Conservation (phyloP, 306 rosid species). For the Astragalus membranaceus region DNA sequence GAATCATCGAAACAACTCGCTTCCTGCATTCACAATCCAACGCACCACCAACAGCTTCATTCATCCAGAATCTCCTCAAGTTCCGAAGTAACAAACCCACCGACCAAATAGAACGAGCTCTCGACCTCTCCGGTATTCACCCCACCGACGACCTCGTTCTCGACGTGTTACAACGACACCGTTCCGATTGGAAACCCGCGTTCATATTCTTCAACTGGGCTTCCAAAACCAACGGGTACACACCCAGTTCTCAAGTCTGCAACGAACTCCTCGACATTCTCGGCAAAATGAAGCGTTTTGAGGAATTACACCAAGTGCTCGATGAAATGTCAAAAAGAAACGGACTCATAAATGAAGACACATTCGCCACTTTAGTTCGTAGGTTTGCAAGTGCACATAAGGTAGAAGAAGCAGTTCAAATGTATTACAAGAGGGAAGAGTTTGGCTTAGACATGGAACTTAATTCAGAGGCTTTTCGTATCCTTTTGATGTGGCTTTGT, state of each 20-base stretch:
- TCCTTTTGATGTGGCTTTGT: constrained; percentile 64
- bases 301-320: constrained; percentile 51
- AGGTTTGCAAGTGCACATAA: constrained; percentile 58
- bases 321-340: constrained; percentile 58
- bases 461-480: constrained; percentile 43
- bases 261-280: constrained; percentile 59
- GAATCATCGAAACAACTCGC: background rate
- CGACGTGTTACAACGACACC: constrained; percentile 56
- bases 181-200: constrained; percentile 68
- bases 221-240: constrained; percentile 17
- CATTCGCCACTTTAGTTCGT: constrained; percentile 40
- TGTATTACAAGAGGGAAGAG: constrained; percentile 42
- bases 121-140: constrained; percentile 33
- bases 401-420: constrained; percentile 49
- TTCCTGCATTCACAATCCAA: constrained; percentile 29
- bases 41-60: constrained; percentile 20
- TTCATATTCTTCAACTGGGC: constrained; percentile 62
- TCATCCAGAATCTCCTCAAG: constrained; percentile 52
- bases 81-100: constrained; percentile 54
- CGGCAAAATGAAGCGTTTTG: constrained; percentile 47
- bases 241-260: constrained; percentile 38
- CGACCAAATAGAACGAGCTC: constrained; percentile 50
- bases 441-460: constrained; percentile 40
- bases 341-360: constrained; percentile 37
- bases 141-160: constrained; percentile 43